Percentiles rank a stretch among this genome's conserved stretches.
Evolutionary conservation across 306 rosid genomes (phyloP).

Genomic region (Hippophae rhamnoides): DNA sequence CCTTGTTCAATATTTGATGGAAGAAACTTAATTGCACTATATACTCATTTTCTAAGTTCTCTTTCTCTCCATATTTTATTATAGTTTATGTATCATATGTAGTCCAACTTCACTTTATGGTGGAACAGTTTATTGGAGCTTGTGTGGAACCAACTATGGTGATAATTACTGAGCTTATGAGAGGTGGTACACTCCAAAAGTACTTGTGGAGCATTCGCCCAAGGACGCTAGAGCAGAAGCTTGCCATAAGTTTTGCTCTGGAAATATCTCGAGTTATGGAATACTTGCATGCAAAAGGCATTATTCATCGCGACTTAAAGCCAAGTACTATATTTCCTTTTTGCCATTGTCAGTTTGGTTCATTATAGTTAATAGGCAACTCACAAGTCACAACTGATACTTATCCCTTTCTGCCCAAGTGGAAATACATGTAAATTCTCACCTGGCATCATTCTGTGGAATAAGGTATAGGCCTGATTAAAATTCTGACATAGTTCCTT

Average conservation of each 20-base stretch:
- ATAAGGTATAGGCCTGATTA: too few species aligned
- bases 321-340: slow-evolving; percentile 25
- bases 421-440: not conserved
- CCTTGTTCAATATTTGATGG: too few species aligned
- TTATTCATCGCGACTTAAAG: slow-evolving; percentile 49
- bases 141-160: slow-evolving; percentile 36
- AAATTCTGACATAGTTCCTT: not conserved
- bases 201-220: slow-evolving; percentile 30
- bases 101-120: not conserved
- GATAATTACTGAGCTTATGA: slow-evolving; percentile 47
- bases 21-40: too few species aligned
- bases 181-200: slow-evolving; percentile 43
- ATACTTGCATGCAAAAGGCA: slow-evolving; percentile 39
- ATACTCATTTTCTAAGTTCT: too few species aligned
- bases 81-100: too few species aligned
- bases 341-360: not conserved
- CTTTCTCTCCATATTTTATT: too few species aligned
- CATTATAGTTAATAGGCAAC: not conserved
- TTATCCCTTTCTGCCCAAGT: not conserved
- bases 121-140: slow-evolving; percentile 42
- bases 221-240: slow-evolving; percentile 17
- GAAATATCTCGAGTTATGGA: slow-evolving; percentile 41
- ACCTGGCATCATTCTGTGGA: too few species aligned
- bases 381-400: not conserved
- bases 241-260: slow-evolving; percentile 31